These are phyloP conservation scores for Salix exigua DNA, from an alignment of 345 rosid genomes.

Conservation along the genomic window DNA sequence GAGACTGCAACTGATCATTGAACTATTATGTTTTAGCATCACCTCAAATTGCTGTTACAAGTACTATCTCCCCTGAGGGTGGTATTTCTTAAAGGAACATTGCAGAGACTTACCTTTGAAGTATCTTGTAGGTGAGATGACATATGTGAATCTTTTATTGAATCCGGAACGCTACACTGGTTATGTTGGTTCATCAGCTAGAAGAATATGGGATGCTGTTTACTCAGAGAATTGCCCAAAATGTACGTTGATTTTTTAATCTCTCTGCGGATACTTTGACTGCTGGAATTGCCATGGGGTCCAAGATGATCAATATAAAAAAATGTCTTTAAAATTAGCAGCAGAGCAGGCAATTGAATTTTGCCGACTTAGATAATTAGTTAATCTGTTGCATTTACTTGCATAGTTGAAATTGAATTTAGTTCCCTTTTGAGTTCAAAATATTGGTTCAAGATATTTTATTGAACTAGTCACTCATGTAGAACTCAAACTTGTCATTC, in stretches of 20 bases:
- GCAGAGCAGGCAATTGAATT: not conserved
- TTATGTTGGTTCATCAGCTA: slow-evolving; percentile 79
- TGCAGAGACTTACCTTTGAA: not conserved
- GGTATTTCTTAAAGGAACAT: not conserved
- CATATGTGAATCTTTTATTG: slow-evolving; percentile 74
- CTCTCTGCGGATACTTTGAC: not conserved
- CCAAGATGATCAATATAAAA: not conserved
- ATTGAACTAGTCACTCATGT: not conserved
- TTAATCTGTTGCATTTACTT: not conserved
- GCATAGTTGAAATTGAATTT: not conserved
- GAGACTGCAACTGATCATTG: not conserved
- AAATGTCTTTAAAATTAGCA: not conserved
- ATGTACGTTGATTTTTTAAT: slow-evolving; percentile 40
- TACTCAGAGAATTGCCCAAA: slow-evolving; percentile 89
- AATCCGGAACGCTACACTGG: slow-evolving; percentile 91
- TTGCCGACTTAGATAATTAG: not conserved
- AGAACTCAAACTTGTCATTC: not conserved
- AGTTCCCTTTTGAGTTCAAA: not conserved
- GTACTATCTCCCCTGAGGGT: not conserved
- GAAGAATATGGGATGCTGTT: slow-evolving; percentile 96
- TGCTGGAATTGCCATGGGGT: not conserved
- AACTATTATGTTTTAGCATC: not conserved
- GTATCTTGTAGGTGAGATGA: slow-evolving; percentile 67
- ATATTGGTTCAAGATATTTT: not conserved
- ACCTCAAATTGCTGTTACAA: not conserved